Evolutionary conservation across 2,329 filamentous ascomycete species (phyloP).

Genomic region (Thelonectria discophora): DNA sequence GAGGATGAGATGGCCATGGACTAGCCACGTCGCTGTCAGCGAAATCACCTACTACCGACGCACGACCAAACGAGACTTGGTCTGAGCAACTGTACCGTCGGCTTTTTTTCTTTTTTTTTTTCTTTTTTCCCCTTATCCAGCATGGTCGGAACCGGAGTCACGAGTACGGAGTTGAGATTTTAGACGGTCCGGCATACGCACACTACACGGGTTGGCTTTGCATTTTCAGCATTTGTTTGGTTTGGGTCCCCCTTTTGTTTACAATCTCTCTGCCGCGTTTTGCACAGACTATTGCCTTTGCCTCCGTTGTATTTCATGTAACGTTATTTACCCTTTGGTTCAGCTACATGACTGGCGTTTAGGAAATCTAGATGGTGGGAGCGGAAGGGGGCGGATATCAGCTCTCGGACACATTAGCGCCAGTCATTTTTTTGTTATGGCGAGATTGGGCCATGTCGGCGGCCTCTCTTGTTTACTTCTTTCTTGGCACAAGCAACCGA

Average conservation of each 20-base stretch:
- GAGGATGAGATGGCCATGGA: conserved; percentile 52
- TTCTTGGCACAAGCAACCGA: no score
- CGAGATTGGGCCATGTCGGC: no score
- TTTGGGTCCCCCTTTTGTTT: conserved; percentile 9
- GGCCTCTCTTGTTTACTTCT: no score
- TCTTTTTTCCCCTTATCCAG: conserved; percentile 1
- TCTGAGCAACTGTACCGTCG: conserved; percentile 10
- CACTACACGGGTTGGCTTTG: conserved; percentile 22
- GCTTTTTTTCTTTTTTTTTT: no score
- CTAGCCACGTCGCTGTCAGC: conserved; percentile 13
- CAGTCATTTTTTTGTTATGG: no score
- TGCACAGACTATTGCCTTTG: not conserved
- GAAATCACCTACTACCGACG: not conserved
- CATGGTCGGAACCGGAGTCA: conserved; percentile 13
- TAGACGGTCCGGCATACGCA: conserved; percentile 22
- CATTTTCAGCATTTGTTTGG: conserved; percentile 17
- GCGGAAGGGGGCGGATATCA: no score
- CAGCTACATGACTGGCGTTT: not conserved
- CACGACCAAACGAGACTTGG: not conserved
- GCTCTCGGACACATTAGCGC: no score
- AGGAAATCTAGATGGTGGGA: no score
- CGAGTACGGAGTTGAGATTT: conserved; percentile 18
- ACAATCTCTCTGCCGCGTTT: not conserved
- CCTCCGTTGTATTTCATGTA: not conserved
- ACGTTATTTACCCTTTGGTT: conserved; percentile 2